Conservation (phyloP, 257 asterid species). For the Solanum arcanum region DNA sequence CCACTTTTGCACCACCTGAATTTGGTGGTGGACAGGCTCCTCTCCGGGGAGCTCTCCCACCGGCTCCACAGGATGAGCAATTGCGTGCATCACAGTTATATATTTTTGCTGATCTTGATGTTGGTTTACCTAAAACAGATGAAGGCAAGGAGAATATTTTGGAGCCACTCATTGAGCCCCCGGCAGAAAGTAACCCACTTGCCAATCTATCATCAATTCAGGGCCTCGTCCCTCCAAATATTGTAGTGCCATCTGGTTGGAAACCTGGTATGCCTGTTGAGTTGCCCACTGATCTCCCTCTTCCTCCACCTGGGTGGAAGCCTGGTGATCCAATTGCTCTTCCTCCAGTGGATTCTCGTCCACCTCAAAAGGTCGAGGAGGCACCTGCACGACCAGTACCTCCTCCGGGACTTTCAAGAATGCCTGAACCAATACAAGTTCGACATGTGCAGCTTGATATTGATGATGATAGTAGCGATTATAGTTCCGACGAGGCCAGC, state of each 20-base stretch:
- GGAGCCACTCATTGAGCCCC: slow-evolving; percentile 48
- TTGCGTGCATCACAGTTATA: slow-evolving; percentile 86
- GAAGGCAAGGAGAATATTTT: slow-evolving; percentile 44
- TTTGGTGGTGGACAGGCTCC: slow-evolving; percentile 82
- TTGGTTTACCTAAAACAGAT: slow-evolving; percentile 66
- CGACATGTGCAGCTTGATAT: slow-evolving; percentile 92
- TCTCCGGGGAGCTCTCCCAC: slow-evolving; percentile 84
- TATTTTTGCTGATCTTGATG: slow-evolving; percentile 52
- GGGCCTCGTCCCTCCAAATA: slow-evolving; percentile 48
- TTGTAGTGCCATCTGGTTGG: slow-evolving; percentile 83
- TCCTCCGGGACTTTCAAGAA: slow-evolving; percentile 37
- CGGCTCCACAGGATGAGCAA: slow-evolving; percentile 97
- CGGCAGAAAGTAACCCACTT: slow-evolving; percentile 25
- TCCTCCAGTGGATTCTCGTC: slow-evolving; percentile 60
- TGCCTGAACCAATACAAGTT: slow-evolving; percentile 77
- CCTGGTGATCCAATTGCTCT: slow-evolving; percentile 76
- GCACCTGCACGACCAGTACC: slow-evolving; percentile 33
- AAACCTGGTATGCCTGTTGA: slow-evolving; percentile 95
- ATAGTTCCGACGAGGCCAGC: slow-evolving; percentile 60
- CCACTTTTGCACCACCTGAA: slow-evolving; percentile 94
- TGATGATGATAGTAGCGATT: slow-evolving; percentile 66
- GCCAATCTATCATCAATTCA: slow-evolving; percentile 28
- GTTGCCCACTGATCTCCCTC: slow-evolving; percentile 64
- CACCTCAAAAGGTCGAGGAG: slow-evolving; percentile 47
- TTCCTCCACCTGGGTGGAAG: slow-evolving; percentile 94